Conservation (phyloP, 2,329 filamentous ascomycete species). For the Pyrenophora seminiperda region DNA sequence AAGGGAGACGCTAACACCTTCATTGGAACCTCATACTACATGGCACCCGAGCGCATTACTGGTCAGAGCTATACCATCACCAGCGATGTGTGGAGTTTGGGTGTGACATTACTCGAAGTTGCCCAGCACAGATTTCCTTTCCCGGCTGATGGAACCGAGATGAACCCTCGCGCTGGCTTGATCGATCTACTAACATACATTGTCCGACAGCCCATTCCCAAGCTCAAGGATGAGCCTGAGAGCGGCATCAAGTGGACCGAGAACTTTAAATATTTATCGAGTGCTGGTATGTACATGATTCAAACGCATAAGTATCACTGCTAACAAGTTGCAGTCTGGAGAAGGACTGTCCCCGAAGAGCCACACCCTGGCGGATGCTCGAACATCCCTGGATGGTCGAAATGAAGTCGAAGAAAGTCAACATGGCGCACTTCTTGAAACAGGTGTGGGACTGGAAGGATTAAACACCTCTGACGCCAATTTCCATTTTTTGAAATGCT, state of each 20-base stretch:
- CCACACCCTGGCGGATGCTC: slow-evolving; percentile 97
- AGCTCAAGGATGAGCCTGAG: slow-evolving; percentile 91
- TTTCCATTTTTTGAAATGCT: slow-evolving; percentile 1
- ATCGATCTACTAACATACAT: slow-evolving; percentile 98
- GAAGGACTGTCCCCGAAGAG: slow-evolving; percentile 84
- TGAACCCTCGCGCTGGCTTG: slow-evolving; percentile 88
- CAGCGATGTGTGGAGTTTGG: slow-evolving; percentile 96
- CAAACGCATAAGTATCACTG: not conserved
- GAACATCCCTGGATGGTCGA: slow-evolving; percentile 99
- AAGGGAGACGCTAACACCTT: slow-evolving; percentile 99
- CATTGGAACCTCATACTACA: slow-evolving; percentile 98
- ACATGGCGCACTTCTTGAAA: slow-evolving; percentile 91
- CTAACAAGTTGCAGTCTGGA: slow-evolving; percentile 70
- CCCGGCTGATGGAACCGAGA: slow-evolving; percentile 92
- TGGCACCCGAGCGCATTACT: slow-evolving; percentile 97
- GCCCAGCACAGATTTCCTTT: slow-evolving; percentile 98
- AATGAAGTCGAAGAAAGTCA: slow-evolving; percentile 94
- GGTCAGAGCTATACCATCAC: slow-evolving; percentile 98
- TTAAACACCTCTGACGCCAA: slow-evolving; percentile 36
- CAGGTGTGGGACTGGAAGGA: slow-evolving; percentile 98
- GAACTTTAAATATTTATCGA: slow-evolving; percentile 98
- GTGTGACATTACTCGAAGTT: slow-evolving; percentile 97
- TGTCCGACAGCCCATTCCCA: slow-evolving; percentile 91
- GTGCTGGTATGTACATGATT: slow-evolving; percentile 77
- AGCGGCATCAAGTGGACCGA: slow-evolving; percentile 93